Base-by-base conservation (phyloP, 1,284 basidiomycete genomes). In the Moniliophthora roreri region DNA sequence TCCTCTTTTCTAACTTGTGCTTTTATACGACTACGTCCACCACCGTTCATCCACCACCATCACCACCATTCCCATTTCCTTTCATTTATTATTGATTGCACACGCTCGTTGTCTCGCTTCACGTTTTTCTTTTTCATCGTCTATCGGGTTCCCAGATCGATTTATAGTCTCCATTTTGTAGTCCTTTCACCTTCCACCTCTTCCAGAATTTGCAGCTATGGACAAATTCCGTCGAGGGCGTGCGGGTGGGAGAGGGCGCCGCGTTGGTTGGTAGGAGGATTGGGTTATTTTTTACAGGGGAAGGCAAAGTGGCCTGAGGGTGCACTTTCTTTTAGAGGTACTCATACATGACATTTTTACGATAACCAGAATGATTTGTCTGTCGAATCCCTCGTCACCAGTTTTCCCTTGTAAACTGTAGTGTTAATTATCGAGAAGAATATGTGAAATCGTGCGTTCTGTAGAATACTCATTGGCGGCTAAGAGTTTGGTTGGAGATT, bases 181-280 rank as follows among this genome's bases (percentile, higher is more conserved):
- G 74, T 83, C 80, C 84, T 87, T 83, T 70, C 73, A 70, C 79
- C 77, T 76, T 65, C 80, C 81, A 80, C 79, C 74, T 80, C 73
- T 66, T 67, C 65, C 59, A 62, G 59, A 58, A 60, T 62, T 57
- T 60, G 59, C 42, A 34, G 49, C 57, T 53, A 41, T 58, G 57
- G 60, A 53, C 55, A 61, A 62, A 60, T 60, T 61, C 63, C 61
- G 62, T 60, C 50, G 77, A 78, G 80, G 84, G 84, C 73, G 79
- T 69, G 85, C 63, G 73, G 71, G 77, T 73, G 72, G 73, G 82
- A 89, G 87, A 89, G 86, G 85, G 86, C 85, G 73, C 71, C 80
- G 76, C 75, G 68, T 56, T 58, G 46, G 58, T 54, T 58, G 48
- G 58, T 53, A 49, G 53, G 48, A 26, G 53, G 56, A 53, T 11